Evolutionary conservation across 2,329 filamentous ascomycete genomes (phyloP).

Genomic region (Nothophoma quercina): DNA sequence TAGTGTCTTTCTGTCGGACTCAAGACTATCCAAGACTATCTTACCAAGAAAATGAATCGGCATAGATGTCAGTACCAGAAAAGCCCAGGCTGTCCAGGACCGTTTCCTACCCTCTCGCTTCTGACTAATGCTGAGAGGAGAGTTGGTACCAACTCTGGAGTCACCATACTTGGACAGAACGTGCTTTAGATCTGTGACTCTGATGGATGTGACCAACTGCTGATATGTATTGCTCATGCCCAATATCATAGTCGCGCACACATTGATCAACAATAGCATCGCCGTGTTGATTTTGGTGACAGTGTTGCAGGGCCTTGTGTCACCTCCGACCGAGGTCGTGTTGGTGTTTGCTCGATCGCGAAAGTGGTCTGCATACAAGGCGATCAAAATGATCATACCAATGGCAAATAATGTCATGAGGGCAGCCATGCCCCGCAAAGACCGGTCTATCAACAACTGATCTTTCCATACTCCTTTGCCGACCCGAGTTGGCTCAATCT

Average conservation of each 20-base stretch:
- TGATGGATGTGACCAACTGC: constrained; percentile 39
- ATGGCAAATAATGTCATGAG: constrained; percentile 28
- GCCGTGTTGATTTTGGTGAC: constrained; percentile 32
- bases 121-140: constrained; percentile 42
- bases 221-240: constrained; percentile 46
- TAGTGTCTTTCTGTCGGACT: neutral
- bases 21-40: constrained; percentile 20
- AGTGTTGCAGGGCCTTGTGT: constrained; percentile 24
- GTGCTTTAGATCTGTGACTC: constrained; percentile 33
- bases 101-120: constrained; percentile 30
- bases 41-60: constrained; percentile 38
- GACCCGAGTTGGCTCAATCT: constrained; percentile 34
- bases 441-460: constrained; percentile 40
- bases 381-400: constrained; percentile 31
- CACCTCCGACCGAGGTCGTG: constrained; percentile 34
- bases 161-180: constrained; percentile 40
- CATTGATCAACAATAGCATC: constrained; percentile 38
- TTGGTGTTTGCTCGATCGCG: constrained; percentile 25
- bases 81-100: constrained; percentile 38
- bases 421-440: constrained; percentile 35
- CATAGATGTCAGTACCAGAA: constrained; percentile 35
- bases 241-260: constrained; percentile 41
- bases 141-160: constrained; percentile 43
- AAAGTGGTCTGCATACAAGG: constrained; percentile 21
- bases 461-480: constrained; percentile 39